Conservation (phyloP, 768 basidiomycete genomes). For the Hydnum rufescens region DNA sequence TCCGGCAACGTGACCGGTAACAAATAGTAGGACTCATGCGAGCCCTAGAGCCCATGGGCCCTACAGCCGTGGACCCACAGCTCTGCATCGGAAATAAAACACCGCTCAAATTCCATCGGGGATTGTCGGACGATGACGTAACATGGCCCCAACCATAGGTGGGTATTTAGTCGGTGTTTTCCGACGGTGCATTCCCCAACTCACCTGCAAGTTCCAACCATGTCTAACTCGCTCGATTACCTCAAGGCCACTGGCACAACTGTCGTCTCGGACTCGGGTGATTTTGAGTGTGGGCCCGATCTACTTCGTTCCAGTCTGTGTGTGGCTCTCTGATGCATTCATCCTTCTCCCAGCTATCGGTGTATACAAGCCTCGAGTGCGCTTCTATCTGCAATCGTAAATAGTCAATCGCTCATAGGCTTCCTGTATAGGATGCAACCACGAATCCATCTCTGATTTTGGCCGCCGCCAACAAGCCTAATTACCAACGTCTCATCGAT, state of each 20-base stretch:
- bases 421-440: conserved; percentile 59
- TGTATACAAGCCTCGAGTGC: conserved; percentile 79
- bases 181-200: no score
- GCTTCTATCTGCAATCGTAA: conserved; percentile 14
- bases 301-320: neutral
- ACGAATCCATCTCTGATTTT: conserved; percentile 79
- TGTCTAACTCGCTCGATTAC: conserved; percentile 21
- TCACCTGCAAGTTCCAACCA: conserved; percentile 6
- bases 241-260: conserved; percentile 87
- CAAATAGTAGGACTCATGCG: no score
- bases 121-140: no score
- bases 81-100: no score
- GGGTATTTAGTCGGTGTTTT: no score
- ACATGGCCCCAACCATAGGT: no score
- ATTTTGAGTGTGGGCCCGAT: conserved; percentile 58
- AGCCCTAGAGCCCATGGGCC: no score
- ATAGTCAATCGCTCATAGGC: neutral
- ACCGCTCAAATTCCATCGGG: no score
- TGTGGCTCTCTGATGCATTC: no score
- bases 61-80: no score
- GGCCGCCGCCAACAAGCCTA: conserved; percentile 76
- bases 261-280: conserved; percentile 95
- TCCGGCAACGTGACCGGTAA: no score
- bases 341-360: conserved; percentile 82
- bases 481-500: conserved; percentile 67